Conservation (phyloP, 1,284 basidiomycete genomes). For the Ceratobasidium sp. region DNA sequence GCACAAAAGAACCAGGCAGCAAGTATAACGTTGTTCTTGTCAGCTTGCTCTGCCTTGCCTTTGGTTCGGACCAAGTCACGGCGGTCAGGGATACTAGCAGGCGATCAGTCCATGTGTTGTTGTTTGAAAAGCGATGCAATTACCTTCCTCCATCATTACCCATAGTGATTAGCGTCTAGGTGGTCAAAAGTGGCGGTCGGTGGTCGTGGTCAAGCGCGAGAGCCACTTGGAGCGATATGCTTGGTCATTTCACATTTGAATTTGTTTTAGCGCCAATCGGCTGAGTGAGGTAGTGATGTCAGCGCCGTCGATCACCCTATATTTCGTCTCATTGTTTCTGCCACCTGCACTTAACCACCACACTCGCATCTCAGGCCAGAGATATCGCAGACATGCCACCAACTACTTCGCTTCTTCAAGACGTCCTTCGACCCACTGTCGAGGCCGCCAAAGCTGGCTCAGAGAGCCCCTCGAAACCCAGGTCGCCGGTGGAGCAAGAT, state of each 20-base stretch:
- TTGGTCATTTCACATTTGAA: constrained; percentile 28
- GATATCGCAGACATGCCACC: constrained; percentile 13
- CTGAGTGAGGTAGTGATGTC: constrained; percentile 12
- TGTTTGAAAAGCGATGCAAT: neutral
- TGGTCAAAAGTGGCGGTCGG: constrained; percentile 6
- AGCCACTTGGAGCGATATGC: constrained; percentile 28
- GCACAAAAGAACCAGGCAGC: constrained; percentile 93
- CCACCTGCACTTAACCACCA: constrained; percentile 1
- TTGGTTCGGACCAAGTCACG: constrained; percentile 77
- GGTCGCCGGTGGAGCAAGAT: constrained; percentile 26
- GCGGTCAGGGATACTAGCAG: constrained; percentile 75
- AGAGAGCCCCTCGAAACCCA: constrained; percentile 50
- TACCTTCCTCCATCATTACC: constrained; percentile 77
- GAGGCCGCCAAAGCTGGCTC: constrained; percentile 56
- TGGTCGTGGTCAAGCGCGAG: constrained; percentile 30
- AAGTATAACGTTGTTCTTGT: constrained; percentile 83
- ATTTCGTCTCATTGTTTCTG: neutral
- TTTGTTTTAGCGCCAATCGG: neutral
- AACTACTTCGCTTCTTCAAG: constrained; percentile 61
- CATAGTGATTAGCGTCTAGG: constrained; percentile 53
- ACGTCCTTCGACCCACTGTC: constrained; percentile 67
- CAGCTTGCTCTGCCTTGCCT: constrained; percentile 81
- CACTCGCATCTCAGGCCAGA: neutral
- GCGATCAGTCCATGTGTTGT: neutral
- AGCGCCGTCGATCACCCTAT: constrained; percentile 13